Evolutionary conservation across 805 yeast species (phyloP).

Genomic region (Metahyphopichia silvanorum): DNA sequence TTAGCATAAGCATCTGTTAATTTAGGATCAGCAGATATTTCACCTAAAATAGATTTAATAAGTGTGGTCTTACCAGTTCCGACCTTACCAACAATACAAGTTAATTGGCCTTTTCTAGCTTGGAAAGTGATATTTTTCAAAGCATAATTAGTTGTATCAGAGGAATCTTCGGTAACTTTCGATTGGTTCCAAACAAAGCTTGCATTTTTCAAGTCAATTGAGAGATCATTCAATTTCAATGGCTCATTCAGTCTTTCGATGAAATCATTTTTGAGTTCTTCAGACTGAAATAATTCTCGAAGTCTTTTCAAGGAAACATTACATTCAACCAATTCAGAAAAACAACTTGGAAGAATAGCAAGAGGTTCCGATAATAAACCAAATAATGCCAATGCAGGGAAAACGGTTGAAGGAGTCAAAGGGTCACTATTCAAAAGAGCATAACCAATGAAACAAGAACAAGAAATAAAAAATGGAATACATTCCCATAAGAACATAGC

Average conservation of each 20-base stretch:
- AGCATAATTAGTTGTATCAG: conserved; percentile 17
- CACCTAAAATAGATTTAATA: conserved; percentile 33
- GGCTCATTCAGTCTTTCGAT: conserved; percentile 9
- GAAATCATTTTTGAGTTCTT: conserved; percentile 19
- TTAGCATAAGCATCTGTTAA: conserved; percentile 15
- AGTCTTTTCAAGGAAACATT: conserved; percentile 21
- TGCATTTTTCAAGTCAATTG: conserved; percentile 14
- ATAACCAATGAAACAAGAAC: conserved; percentile 20
- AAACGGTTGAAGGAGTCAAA: conserved; percentile 24
- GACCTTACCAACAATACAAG: conserved; percentile 41
- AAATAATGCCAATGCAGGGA: conserved; percentile 30
- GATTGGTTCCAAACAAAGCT: conserved; percentile 19
- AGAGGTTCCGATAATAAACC: conserved; percentile 24
- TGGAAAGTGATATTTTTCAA: conserved; percentile 27
- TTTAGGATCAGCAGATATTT: conserved; percentile 11
- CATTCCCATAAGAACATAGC: conserved; percentile 23
- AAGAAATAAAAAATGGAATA: conserved; percentile 24
- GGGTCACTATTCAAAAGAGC: conserved; percentile 16
- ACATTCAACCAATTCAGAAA: conserved; percentile 18
- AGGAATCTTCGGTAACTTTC: conserved; percentile 1
- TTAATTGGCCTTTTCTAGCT: conserved; percentile 32
- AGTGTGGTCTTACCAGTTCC: conserved; percentile 40
- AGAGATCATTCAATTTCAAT: conserved; percentile 12
- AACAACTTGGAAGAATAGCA: conserved; percentile 17
- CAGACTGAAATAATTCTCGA: conserved; percentile 19